Base-by-base conservation (phyloP, 2,329 filamentous ascomycete genomes). In the Aaosphaeria arxii region DNA sequence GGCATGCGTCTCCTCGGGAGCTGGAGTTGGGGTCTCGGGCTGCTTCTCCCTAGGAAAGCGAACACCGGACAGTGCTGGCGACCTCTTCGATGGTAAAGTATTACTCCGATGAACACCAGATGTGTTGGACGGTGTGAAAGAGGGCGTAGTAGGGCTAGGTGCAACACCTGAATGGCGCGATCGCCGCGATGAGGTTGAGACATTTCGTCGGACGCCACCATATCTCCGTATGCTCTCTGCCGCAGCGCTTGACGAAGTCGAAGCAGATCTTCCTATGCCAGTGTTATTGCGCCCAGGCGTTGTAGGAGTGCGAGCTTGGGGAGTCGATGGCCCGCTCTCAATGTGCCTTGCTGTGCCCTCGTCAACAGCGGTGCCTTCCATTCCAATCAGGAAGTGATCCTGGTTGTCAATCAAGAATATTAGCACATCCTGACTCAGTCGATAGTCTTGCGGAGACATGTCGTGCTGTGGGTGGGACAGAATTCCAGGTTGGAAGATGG, bases 331-430 rank as follows among this genome's bases (percentile, higher is more conserved):
- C 3, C 87, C 87, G 48, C 88, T 89, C 63, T 91, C 85, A 35
- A 85, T 77, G 51, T 85, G 82, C 61, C 82, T 81, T 43, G 84
- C 77, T 6, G 83, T 85, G 51, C 83, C 85, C 65, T 95, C 89
- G 65, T 96, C 91, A n/a, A 91, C 89, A n/a, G 85, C 91, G n/a
- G 91, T 96, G 40, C 94, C 94, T 66, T 91, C 89, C 94, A 99
- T 99, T 47, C 94, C 94, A 55, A 99, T 95, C 56, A 99, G 77
- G 77, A 99, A 99, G 71, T 96, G 89, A 64, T 99, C 94, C 69
- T 99, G 94, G 62, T 99, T 96, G 66, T 97, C 91, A 57, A 99
- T 99, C 58, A 99, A 75, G 71, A 99, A 99, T 44, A 99, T 96
- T 54, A 99, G 81, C 17, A 99, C 92, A 62, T 94, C 92, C 77